These are phyloP conservation scores for Ogataea henricii DNA, from an alignment of 805 yeast genomes.

Conservation along the genomic window DNA sequence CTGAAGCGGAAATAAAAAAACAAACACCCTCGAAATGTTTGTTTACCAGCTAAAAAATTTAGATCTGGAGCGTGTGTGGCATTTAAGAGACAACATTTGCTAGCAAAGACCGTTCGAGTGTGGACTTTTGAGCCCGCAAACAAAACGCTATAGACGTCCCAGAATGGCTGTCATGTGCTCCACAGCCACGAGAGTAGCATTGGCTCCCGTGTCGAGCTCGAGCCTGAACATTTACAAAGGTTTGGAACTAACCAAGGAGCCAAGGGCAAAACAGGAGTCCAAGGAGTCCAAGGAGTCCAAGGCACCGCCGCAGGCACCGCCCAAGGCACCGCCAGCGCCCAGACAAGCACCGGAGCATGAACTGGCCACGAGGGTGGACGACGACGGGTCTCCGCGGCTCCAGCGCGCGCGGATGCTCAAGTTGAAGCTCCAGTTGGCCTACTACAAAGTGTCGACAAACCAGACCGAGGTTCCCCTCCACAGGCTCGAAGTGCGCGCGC, in stretches of 20 bases:
- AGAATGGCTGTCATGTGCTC: conserved; percentile 12
- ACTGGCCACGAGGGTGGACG: conserved; percentile 8
- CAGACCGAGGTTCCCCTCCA: conserved; percentile 40
- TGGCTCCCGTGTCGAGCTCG: conserved; percentile 24
- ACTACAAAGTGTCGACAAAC: conserved; percentile 52
- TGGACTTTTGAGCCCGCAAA: neutral
- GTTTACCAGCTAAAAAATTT: conserved; percentile 12
- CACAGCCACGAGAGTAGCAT: conserved; percentile 18
- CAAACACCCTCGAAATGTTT: conserved; percentile 22
- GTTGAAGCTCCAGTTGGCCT: conserved; percentile 51
- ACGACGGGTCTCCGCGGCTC: conserved; percentile 28
- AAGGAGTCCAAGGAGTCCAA: neutral
- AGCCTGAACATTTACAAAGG: conserved; percentile 19
- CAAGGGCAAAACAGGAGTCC: neutral
- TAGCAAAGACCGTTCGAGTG: neutral
- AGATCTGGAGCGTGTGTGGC: conserved; percentile 15
- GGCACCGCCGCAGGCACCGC: too few species aligned
- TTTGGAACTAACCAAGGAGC: neutral
- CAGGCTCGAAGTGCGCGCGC: conserved; percentile 30
- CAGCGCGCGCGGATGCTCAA: conserved; percentile 45
- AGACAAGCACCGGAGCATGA: neutral
- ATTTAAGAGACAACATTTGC: conserved; percentile 2
- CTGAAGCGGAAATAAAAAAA: conserved; percentile 18
- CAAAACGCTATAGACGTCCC: neutral
- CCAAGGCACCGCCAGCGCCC: too few species aligned